Conservation (phyloP, 305 asterid species). For the Fraxinus sp. region DNA sequence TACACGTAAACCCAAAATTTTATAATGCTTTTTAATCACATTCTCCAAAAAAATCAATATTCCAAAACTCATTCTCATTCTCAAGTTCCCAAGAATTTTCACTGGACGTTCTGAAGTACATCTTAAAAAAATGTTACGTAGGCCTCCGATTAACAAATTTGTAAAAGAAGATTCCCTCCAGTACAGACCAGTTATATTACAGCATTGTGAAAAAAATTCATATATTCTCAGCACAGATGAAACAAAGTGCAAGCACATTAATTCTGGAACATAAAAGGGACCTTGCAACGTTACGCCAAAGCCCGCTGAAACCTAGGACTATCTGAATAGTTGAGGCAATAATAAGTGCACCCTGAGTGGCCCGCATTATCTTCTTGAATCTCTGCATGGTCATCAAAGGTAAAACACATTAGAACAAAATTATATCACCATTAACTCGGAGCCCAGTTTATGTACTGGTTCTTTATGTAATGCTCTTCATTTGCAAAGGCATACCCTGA, state of each 20-base stretch:
- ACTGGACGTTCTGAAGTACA: not conserved
- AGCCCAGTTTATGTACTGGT: not conserved
- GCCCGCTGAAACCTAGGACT: slow-evolving; percentile 89
- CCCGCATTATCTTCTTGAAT: slow-evolving; percentile 88
- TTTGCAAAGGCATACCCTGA: slow-evolving; percentile 1
- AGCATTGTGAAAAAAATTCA: not conserved
- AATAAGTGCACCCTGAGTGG: slow-evolving; percentile 85
- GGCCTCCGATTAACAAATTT: not conserved
- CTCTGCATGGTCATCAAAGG: slow-evolving; percentile 46
- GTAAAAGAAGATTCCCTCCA: not conserved
- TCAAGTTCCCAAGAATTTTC: not conserved
- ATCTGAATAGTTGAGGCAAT: slow-evolving; percentile 90
- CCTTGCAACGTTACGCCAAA: slow-evolving; percentile 87
- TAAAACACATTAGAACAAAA: not conserved
- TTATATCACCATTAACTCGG: not conserved
- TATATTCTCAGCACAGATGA: not conserved
- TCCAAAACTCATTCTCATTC: not conserved
- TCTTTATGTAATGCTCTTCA: not conserved
- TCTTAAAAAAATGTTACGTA: not conserved
- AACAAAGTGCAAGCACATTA: not conserved
- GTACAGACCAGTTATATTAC: slow-evolving; percentile 7
- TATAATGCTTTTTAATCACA: not conserved
- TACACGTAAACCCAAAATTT: not conserved
- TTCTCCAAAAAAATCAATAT: not conserved
- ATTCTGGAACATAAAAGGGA: slow-evolving; percentile 16